Evolutionary conservation across 2,329 filamentous ascomycete genomes (phyloP).

Genomic region (Cordyceps tenuipes): DNA sequence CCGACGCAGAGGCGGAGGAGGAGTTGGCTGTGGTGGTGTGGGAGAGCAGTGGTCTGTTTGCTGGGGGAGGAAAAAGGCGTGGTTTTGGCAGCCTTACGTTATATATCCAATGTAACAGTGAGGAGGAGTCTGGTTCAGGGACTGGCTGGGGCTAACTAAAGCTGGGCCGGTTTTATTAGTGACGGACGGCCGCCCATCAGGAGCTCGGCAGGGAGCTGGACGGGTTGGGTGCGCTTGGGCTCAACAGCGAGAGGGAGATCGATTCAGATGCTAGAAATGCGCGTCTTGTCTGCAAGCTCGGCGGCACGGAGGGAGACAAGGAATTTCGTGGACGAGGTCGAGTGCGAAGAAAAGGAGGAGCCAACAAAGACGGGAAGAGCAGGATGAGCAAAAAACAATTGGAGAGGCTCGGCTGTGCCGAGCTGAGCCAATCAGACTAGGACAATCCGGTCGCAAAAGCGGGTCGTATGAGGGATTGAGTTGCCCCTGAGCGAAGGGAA

Average conservation of each 20-base stretch:
- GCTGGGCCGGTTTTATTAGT: not conserved
- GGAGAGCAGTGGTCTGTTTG: not conserved
- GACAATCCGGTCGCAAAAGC: not conserved
- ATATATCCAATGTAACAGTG: not conserved
- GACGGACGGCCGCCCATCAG: not conserved
- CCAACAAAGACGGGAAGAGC: not conserved
- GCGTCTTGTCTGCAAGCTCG: not conserved
- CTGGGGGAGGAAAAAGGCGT: not conserved
- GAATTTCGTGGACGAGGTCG: not conserved
- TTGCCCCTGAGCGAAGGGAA: constrained; percentile 1
- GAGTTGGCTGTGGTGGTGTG: not conserved
- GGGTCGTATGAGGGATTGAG: not conserved
- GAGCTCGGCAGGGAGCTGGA: not conserved
- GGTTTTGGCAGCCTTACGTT: not conserved
- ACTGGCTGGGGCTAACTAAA: not conserved
- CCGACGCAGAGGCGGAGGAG: not conserved
- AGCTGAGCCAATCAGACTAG: constrained; percentile 1
- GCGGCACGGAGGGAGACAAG: not conserved
- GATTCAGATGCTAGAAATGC: not conserved
- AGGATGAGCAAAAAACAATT: not conserved
- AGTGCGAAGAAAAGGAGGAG: not conserved
- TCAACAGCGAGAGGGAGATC: not conserved
- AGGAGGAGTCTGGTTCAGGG: not conserved
- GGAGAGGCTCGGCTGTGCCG: not conserved
- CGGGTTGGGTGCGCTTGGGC: not conserved